phyloP scores from a whole-genome alignment of 768 basidiomycete species.

The Boletales sp. region DNA sequence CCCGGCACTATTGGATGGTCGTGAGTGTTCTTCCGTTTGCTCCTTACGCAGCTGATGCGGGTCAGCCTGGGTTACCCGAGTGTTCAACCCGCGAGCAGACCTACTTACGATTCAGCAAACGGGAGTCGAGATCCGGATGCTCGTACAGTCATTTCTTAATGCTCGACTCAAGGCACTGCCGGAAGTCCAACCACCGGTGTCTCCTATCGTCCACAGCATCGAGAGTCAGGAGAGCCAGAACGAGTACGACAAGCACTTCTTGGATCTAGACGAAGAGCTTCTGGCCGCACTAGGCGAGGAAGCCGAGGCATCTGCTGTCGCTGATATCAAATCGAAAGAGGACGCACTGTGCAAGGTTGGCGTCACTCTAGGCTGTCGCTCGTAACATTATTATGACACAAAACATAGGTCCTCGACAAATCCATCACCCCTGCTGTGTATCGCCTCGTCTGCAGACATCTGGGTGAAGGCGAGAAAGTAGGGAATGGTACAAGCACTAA shows the following conservation, averaged over 20 bases:
- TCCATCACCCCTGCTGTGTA: slow-evolving; percentile 53
- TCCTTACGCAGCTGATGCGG: slow-evolving; percentile 7
- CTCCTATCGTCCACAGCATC: slow-evolving; percentile 18
- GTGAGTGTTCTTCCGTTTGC: slow-evolving; percentile 33
- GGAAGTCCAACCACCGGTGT: slow-evolving; percentile 31
- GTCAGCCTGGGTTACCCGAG: slow-evolving; percentile 54
- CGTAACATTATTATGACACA: neutral
- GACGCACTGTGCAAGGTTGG: slow-evolving; percentile 48
- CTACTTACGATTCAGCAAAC: slow-evolving; percentile 39
- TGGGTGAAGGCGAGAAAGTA: slow-evolving; percentile 32
- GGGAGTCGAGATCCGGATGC: slow-evolving; percentile 51
- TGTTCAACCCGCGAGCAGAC: slow-evolving; percentile 46
- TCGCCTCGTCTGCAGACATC: slow-evolving; percentile 48
- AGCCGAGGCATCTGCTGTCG: slow-evolving; percentile 16
- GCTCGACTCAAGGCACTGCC: slow-evolving; percentile 50
- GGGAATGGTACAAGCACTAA: slow-evolving; percentile 17
- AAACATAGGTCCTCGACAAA: slow-evolving; percentile 44
- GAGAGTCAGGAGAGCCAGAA: slow-evolving; percentile 77
- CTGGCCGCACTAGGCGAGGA: slow-evolving; percentile 49
- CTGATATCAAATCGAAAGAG: slow-evolving; percentile 43
- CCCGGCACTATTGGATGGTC: slow-evolving; percentile 50
- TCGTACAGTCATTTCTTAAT: slow-evolving; percentile 60
- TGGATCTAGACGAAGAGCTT: slow-evolving; percentile 62
- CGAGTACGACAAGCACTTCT: slow-evolving; percentile 57
- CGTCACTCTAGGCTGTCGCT: neutral